Evolutionary conservation across 768 basidiomycete species (phyloP), one percentile per base, ranked within the genome.

Genomic region (Leucosporidium scottii): DNA sequence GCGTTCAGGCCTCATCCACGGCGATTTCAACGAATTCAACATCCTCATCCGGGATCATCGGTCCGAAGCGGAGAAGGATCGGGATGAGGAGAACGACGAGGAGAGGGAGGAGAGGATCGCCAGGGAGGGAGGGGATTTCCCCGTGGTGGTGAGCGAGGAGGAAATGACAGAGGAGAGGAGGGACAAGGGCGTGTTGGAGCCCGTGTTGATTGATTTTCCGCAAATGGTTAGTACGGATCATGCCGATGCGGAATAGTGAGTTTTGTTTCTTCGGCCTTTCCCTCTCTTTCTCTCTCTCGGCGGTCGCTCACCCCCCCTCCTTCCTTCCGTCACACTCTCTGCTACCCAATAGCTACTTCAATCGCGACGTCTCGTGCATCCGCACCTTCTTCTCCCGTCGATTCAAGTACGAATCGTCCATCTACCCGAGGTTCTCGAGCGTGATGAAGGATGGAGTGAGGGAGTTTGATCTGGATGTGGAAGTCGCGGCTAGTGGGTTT

Each of bases 1-100:
- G 8, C 86, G 85, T 48, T 86, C 89, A 21, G 96, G 96, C 8
- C 84, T 99, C n/a, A 98, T 99, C 61, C 96, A 99, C 75, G 93
- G 96, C 51, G 96, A 99, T 75, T 99, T 90, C 80, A 99, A 99
- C 80, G 96, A 99, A 77, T 99, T 98, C 82, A 98, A 99, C 78
- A 93, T 99, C 72, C 85, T 99, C 69, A 92, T 99, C 74, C 84
- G 84, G 48, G 85, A 89, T 56, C 62, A 81, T 79, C 55, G 68
- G 21, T 62, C 61, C 47, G 57, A 64, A 2, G 73, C 50, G 13
- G 68, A 72, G 59, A 71, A 72, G 50, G 74, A 69, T 44, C 66
- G 71, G 7, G 69, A 71, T 48, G 72, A 73, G 51, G 72, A 67
- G 65, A 70, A 58, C 47, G 53, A 58, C 6, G 70, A 71, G 27